Evolutionary conservation across 495 filamentous ascomycete species (phyloP), one percentile per base, ranked within the genome.

Genomic region (Beverwykella pulmonaria): DNA sequence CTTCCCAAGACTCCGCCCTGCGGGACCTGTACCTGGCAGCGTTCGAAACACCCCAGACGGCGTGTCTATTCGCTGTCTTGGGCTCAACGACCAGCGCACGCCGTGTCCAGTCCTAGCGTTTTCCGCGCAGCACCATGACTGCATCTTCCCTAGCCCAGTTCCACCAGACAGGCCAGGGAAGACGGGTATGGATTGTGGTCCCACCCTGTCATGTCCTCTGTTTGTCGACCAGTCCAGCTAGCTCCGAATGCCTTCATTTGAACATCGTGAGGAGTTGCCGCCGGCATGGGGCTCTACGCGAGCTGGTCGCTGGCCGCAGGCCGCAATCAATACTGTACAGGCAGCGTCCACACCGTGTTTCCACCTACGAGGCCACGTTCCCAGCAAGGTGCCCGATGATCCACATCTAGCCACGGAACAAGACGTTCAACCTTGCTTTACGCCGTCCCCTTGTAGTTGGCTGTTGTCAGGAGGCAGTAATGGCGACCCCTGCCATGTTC

Each of bases 231-330:
- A 25, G 47, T 23, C 17, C 15, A 59, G 63, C 54, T 66, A 67
- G 57, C 50, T 27, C 50, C 34, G 7, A 36, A 32, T 56, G 26
- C 10, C 36, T 25, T 61, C 50, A 48, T 61, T 41, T 41, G 64
- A 61, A 56, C 49, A 67, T 61, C 64, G 50, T 61, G 57, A 57
- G 50, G 64, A 67, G 64, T 62, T 32, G 62, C 46, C 19, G 1
- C 36, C 44, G n/a, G 55, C 34, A 63, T 46, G 20, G 8, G 23
- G 2, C 44, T 27, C n/a, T 53, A 50, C 46, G 47, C 53, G 53
- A 59, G 44, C 54, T 14, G 53, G 46, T 15, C 30, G 34, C 34
- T 59, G 46, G 32, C 55, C 32, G 55, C 63, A 60, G 46, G 32
- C 55, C 32, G 55, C 63, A 60, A 55, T 66, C 63, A 59, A 58